Evolutionary conservation across 2,329 filamentous ascomycete species (phyloP).

Genomic region (Aspergillus persii): DNA sequence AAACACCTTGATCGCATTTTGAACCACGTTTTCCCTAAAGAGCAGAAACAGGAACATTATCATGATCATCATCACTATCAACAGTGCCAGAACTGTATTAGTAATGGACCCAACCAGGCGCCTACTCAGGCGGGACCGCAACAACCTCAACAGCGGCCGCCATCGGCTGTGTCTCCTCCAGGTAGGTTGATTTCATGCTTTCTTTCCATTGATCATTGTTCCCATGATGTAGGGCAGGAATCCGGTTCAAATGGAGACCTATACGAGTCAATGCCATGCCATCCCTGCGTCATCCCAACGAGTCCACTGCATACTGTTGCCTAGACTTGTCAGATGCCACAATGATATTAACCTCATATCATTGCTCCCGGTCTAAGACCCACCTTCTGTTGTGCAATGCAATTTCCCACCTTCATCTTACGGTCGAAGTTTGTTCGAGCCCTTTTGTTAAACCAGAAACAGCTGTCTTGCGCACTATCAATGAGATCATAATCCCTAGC

Average conservation of each 20-base stretch:
- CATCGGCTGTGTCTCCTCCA: background rate
- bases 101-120: background rate
- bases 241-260: background rate
- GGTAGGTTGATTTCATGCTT: background rate
- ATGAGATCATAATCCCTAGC: background rate
- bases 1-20: slow-evolving; percentile 16
- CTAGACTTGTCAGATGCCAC: background rate
- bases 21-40: slow-evolving; percentile 16
- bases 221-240: background rate
- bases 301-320: background rate
- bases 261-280: background rate
- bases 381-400: too few relatives aligned
- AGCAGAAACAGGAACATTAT: slow-evolving; percentile 2
- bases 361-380: background rate
- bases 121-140: background rate
- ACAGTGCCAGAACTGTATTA: slow-evolving; percentile 1
- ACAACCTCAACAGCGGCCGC: background rate
- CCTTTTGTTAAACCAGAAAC: background rate
- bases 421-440: background rate
- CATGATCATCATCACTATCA: background rate
- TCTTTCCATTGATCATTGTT: background rate
- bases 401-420: background rate
- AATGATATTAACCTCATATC: background rate
- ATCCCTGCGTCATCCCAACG: background rate
- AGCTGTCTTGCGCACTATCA: background rate